Conservation (phyloP, 1,284 basidiomycete species). For the Cystobasidium sp. region DNA sequence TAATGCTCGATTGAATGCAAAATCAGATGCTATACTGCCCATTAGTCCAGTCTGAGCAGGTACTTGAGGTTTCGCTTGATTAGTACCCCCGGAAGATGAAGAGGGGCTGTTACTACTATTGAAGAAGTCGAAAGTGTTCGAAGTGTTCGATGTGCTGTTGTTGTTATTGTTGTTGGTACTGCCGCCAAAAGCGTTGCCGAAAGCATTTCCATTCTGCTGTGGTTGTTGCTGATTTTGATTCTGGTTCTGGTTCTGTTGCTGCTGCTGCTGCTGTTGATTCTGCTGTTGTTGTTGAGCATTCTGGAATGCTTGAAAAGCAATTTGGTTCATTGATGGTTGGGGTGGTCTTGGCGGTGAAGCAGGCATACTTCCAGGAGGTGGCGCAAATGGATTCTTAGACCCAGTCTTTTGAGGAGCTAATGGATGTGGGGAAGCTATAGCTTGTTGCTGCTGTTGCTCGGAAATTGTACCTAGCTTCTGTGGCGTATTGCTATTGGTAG, state of each 20-base stretch:
- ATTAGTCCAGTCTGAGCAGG: conserved; percentile 56
- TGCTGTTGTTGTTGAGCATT: conserved; percentile 55
- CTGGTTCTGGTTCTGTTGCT: conserved; percentile 50
- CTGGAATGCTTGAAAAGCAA: conserved; percentile 44
- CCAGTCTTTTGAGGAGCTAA: conserved; percentile 60
- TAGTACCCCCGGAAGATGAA: conserved; percentile 70
- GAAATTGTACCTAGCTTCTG: conserved; percentile 8
- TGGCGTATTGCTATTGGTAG: conserved; percentile 20
- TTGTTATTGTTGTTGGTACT: background rate
- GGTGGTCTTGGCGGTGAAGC: conserved; percentile 54
- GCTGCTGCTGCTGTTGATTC: conserved; percentile 51
- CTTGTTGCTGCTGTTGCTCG: conserved; percentile 61
- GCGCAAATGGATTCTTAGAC: conserved; percentile 46
- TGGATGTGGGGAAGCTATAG: conserved; percentile 75
- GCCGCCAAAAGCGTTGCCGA: conserved; percentile 3
- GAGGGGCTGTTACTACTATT: conserved; percentile 57
- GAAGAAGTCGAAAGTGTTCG: conserved; percentile 3
- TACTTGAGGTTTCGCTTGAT: conserved; percentile 49
- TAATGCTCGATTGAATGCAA: conserved; percentile 48
- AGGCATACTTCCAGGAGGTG: conserved; percentile 24
- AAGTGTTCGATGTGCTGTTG: background rate
- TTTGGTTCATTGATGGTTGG: conserved; percentile 39
- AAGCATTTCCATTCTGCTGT: conserved; percentile 52
- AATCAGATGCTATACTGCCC: conserved; percentile 57
- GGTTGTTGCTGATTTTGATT: conserved; percentile 55